These are phyloP conservation scores for Circinella minor DNA, from an alignment of 371 early-diverging fungal species.

Conservation along the genomic window DNA sequence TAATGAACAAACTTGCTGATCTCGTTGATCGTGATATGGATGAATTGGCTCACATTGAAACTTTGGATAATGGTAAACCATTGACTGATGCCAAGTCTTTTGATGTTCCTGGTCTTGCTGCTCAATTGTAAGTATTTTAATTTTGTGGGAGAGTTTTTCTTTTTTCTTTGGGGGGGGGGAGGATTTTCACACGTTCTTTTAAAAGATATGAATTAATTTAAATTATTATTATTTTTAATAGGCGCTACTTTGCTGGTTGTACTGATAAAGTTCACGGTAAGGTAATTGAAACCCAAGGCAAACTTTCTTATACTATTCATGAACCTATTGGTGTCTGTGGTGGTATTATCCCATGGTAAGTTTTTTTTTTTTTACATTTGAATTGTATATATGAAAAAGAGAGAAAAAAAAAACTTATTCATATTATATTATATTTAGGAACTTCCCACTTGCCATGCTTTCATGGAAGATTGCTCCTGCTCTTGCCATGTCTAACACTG, in stretches of 20 bases:
- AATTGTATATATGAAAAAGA: not conserved
- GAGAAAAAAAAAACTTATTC: not conserved
- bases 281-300: slow-evolving; percentile 46
- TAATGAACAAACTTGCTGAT: slow-evolving; percentile 56
- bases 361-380: too few species aligned
- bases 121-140: slow-evolving; percentile 36
- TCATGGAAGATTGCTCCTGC: slow-evolving; percentile 91
- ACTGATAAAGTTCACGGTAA: slow-evolving; percentile 79
- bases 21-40: slow-evolving; percentile 48
- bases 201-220: too few species aligned
- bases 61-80: slow-evolving; percentile 55
- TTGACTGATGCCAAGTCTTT: slow-evolving; percentile 41
- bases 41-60: slow-evolving; percentile 50
- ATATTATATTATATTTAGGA: slow-evolving; percentile 23
- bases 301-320: slow-evolving; percentile 69
- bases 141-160: too few species aligned
- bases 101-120: slow-evolving; percentile 64
- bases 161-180: too few species aligned
- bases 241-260: slow-evolving; percentile 80
- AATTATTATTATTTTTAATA: not conserved
- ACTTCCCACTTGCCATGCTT: slow-evolving; percentile 82
- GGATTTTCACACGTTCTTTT: not conserved
- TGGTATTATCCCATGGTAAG: slow-evolving; percentile 75
- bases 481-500: slow-evolving; percentile 85
- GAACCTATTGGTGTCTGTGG: slow-evolving; percentile 87